Evolutionary conservation across 257 asterid species (phyloP).

Genomic region (Scutellaria minor): DNA sequence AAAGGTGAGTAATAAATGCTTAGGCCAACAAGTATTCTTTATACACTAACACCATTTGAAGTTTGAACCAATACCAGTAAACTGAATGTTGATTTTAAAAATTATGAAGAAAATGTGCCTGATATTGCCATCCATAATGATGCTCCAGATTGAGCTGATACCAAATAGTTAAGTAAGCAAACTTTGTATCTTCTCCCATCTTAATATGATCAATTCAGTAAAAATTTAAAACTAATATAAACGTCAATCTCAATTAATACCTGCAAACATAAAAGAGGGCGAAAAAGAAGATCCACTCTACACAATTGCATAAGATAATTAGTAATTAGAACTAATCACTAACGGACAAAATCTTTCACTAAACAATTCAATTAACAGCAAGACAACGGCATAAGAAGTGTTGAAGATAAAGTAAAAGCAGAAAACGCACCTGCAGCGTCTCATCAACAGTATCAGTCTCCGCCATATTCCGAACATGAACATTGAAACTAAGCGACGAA

Average conservation of each 20-base stretch:
- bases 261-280: neutral
- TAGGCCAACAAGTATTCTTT: neutral
- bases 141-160: constrained; percentile 11
- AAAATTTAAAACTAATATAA: neutral
- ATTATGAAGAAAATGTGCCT: neutral
- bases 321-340: neutral
- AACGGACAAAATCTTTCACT: constrained; percentile 19
- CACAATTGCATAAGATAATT: neutral
- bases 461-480: constrained; percentile 70
- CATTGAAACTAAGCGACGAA: constrained; percentile 83
- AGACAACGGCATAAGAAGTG: neutral
- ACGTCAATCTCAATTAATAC: constrained; percentile 2
- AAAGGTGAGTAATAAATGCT: neutral
- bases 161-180: neutral
- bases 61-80: constrained; percentile 8
- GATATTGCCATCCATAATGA: neutral
- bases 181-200: neutral
- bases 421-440: constrained; percentile 75
- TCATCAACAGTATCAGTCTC: constrained; percentile 70
- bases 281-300: neutral
- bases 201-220: constrained; percentile 12
- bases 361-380: constrained; percentile 3
- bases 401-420: neutral
- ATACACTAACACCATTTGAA: constrained; percentile 4
- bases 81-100: neutral